phyloP scores from a whole-genome alignment of 78 protist species.

The Dictyostelium brefeldianum region DNA sequence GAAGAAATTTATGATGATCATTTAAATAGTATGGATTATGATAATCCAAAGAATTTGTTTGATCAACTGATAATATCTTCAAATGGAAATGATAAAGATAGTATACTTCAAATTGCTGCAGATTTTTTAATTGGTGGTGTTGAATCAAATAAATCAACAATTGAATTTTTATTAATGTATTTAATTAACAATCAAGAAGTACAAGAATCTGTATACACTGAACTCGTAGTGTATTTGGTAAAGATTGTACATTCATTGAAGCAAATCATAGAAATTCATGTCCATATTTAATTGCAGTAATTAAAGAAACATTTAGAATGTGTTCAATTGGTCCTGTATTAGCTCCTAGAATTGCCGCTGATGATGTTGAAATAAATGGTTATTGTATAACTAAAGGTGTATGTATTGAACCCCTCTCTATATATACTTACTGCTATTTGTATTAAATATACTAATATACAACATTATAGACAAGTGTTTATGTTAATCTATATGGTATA shows the following conservation, averaged over 20 bases:
- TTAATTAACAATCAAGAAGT: background rate
- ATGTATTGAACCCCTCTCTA: background rate
- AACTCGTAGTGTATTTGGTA: background rate
- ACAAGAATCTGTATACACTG: constrained; percentile 21
- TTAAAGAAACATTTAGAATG: constrained; percentile 15
- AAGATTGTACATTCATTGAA: background rate
- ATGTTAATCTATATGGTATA: background rate
- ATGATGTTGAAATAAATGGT: constrained; percentile 24
- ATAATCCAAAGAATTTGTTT: background rate
- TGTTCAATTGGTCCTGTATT: constrained; percentile 11
- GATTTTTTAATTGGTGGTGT: background rate
- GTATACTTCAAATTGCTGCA: background rate
- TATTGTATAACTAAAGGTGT: constrained; percentile 22
- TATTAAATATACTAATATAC: background rate
- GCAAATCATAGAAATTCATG: background rate
- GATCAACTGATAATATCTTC: background rate
- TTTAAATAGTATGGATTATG: background rate
- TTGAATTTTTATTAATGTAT: background rate
- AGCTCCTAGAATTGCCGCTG: background rate
- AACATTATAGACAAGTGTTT: background rate
- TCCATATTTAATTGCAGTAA: background rate
- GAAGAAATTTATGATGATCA: constrained; percentile 11
- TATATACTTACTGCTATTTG: background rate
- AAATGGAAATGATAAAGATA: background rate
- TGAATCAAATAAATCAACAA: background rate